Evolutionary conservation across 352 stramenopile genomes (phyloP).

Genomic region (Pythium sp.): DNA sequence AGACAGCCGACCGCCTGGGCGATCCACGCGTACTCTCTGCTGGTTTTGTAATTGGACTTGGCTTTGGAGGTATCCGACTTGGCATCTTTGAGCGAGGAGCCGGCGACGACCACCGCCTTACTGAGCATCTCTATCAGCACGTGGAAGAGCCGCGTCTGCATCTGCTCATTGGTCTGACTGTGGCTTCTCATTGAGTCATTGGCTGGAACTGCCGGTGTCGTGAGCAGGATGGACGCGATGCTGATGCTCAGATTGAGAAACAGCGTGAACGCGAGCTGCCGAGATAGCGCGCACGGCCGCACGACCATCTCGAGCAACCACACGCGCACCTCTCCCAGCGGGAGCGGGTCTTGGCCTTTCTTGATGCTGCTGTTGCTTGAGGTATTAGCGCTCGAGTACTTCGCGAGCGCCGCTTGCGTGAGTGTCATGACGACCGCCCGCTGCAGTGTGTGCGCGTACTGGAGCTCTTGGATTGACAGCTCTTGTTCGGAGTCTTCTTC

Average conservation of each 20-base stretch:
- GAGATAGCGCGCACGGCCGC: constrained; percentile 27
- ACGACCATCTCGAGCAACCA: constrained; percentile 45
- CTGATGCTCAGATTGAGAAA: constrained; percentile 27
- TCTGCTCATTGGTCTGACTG: constrained; percentile 10
- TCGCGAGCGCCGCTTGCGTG: constrained; percentile 11
- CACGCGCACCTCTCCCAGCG: constrained; percentile 23
- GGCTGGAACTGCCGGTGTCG: not conserved
- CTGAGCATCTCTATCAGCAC: constrained; percentile 46
- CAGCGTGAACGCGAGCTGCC: constrained; percentile 43
- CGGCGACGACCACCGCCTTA: constrained; percentile 38
- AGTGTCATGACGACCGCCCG: constrained; percentile 24
- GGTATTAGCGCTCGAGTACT: not conserved
- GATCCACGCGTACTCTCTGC: constrained; percentile 22
- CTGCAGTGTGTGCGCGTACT: constrained; percentile 24
- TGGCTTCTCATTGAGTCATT: not conserved
- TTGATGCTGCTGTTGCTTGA: constrained; percentile 6
- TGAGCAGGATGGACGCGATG: constrained; percentile 21
- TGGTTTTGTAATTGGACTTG: not conserved
- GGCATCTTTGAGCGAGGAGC: constrained; percentile 13
- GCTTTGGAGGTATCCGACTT: not conserved
- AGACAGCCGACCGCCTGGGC: constrained; percentile 29
- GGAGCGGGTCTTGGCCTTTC: constrained; percentile 1
- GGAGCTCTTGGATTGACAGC: constrained; percentile 23
- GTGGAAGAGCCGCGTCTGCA: constrained; percentile 34
- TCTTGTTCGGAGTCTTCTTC: not conserved